phyloP scores from a whole-genome alignment of 192 early-diverging fungal genomes.

The Haplosporangium gracile region DNA sequence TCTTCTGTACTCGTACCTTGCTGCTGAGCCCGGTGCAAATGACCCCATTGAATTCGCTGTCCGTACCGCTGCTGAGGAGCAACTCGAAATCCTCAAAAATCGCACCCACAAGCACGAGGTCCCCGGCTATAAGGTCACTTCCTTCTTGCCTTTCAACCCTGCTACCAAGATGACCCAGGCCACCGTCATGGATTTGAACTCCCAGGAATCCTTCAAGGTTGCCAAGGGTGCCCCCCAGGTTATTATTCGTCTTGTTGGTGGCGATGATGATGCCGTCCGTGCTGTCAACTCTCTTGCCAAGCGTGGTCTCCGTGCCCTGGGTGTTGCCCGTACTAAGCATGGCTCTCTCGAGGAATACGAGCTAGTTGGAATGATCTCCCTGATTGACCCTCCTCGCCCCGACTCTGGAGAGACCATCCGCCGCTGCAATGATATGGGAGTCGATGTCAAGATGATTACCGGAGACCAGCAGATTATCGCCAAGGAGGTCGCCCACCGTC shows the following conservation, averaged over 20 bases:
- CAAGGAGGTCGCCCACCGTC: slow-evolving; percentile 91
- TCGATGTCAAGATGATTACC: slow-evolving; percentile 97
- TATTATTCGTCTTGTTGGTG: slow-evolving; percentile 86
- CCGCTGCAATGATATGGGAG: slow-evolving; percentile 87
- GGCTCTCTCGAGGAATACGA: slow-evolving; percentile 78
- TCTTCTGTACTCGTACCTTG: slow-evolving; percentile 84
- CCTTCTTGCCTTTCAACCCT: slow-evolving; percentile 96
- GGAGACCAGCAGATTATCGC: slow-evolving; percentile 97
- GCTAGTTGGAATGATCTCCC: slow-evolving; percentile 92
- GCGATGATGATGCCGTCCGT: slow-evolving; percentile 81
- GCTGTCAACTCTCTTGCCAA: slow-evolving; percentile 88
- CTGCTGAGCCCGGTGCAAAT: slow-evolving; percentile 91
- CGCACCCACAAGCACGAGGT: slow-evolving; percentile 66
- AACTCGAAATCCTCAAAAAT: slow-evolving; percentile 76
- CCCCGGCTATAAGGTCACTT: slow-evolving; percentile 94
- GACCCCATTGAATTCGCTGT: slow-evolving; percentile 95
- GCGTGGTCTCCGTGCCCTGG: slow-evolving; percentile 89
- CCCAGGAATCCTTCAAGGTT: slow-evolving; percentile 85
- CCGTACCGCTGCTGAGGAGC: slow-evolving; percentile 83
- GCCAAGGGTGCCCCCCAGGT: slow-evolving; percentile 97
- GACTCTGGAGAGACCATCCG: slow-evolving; percentile 91
- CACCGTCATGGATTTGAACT: slow-evolving; percentile 83
- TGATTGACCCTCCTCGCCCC: slow-evolving; percentile 91
- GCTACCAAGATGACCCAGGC: slow-evolving; percentile 93
- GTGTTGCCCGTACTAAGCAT: slow-evolving; percentile 86